A percentile compares a stretch with the other conserved stretches of the same genome.
Evolutionary conservation across 2,329 filamentous ascomycete genomes (phyloP).

Genomic region (Aspergillus aculeatinus): DNA sequence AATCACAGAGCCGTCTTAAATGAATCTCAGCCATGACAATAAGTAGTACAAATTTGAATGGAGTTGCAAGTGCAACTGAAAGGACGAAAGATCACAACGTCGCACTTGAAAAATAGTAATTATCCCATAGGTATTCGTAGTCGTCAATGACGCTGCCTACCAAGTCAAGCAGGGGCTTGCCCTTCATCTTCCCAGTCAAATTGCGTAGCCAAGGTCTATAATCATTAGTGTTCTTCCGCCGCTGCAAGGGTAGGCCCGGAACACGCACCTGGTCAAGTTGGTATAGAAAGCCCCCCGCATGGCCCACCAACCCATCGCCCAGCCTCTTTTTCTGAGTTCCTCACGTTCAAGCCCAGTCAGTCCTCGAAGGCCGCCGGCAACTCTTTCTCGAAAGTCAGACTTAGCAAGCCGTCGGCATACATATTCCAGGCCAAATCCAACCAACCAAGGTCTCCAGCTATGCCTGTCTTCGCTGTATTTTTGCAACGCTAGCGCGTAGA

Average conservation of each 20-base stretch:
- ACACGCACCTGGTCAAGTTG: conserved; percentile 68
- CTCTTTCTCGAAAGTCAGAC: conserved; percentile 60
- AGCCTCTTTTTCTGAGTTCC: conserved; percentile 82
- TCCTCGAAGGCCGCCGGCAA: conserved; percentile 70
- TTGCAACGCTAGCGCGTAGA: conserved; percentile 82
- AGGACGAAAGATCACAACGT: conserved; percentile 41
- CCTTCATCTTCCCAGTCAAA: conserved; percentile 67
- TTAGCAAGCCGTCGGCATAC: conserved; percentile 81
- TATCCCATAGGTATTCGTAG: conserved; percentile 97
- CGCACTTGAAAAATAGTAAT: conserved; percentile 83
- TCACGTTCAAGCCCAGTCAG: conserved; percentile 84
- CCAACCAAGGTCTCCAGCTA: conserved; percentile 88
- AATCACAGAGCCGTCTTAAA: not conserved
- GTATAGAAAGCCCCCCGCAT: conserved; percentile 98
- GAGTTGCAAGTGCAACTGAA: not conserved
- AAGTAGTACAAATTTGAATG: not conserved
- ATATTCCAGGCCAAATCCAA: conserved; percentile 82
- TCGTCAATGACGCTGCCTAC: conserved; percentile 86
- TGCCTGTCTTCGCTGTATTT: conserved; percentile 68
- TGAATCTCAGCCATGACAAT: not conserved
- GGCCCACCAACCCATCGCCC: conserved; percentile 91
- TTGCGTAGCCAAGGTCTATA: conserved; percentile 62
- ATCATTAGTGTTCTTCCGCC: conserved; percentile 25
- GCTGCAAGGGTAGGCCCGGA: not conserved
- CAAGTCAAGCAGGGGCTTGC: conserved; percentile 74